These are phyloP conservation scores for Trichoderma atroviride DNA, from an alignment of 2,329 filamentous ascomycete genomes.

Conservation along the genomic window DNA sequence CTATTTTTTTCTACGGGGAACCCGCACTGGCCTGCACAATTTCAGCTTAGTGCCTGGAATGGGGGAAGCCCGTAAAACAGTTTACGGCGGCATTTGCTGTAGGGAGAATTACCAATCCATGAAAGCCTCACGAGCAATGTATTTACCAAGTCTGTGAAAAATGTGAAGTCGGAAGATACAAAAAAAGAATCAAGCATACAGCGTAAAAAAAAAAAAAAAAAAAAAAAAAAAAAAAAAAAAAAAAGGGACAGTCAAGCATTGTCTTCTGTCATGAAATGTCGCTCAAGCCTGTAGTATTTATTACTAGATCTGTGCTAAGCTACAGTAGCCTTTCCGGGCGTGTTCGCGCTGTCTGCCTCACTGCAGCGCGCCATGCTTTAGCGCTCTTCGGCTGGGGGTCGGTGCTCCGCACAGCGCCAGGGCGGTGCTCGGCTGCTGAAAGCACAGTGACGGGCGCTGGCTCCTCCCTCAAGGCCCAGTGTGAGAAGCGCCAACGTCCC, in stretches of 20 bases:
- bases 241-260: neutral
- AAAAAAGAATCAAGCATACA: neutral
- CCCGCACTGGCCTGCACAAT: slow-evolving; percentile 20
- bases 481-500: neutral
- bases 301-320: neutral
- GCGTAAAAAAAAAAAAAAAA: neutral
- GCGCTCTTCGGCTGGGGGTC: slow-evolving; percentile 4
- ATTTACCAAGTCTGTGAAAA: neutral
- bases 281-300: neutral
- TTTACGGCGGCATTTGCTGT: neutral
- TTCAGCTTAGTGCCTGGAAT: slow-evolving; percentile 24
- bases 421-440: slow-evolving; percentile 11
- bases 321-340: neutral
- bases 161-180: neutral
- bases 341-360: neutral
- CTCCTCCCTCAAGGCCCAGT: neutral
- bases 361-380: neutral
- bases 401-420: slow-evolving; percentile 10
- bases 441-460: neutral
- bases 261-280: neutral
- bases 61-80: slow-evolving; percentile 5
- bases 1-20: slow-evolving; percentile 25
- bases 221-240: neutral
- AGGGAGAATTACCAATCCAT: neutral
- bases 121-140: neutral